Base-by-base conservation (phyloP, 2,329 filamentous ascomycete species). In the Fusarium zealandicum region DNA sequence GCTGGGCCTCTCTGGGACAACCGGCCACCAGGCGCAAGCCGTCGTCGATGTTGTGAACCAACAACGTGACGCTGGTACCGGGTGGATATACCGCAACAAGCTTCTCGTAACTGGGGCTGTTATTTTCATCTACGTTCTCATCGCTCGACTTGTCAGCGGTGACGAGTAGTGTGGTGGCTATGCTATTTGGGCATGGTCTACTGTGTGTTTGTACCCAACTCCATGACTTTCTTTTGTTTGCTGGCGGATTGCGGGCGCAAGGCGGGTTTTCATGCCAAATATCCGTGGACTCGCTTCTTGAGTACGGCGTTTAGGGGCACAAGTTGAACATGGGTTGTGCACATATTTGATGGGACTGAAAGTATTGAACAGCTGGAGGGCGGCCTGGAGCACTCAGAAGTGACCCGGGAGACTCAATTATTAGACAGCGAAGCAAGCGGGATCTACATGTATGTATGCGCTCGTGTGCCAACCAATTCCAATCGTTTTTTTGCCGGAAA, bases 41-140 rank as follows among this genome's bases (percentile, higher is more conserved):
- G 71, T 96, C 1, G 89, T 95, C n/a, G 90, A 93, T 63, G 91
- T 80, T 2, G 90, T 76, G 73, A 90, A 75, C 74, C 92, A 82
- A 82, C 88, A 77, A 82, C 87, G 90, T 60, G 88, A 95, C 62
- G 91, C 89, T 3, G 90, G 92, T 0, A 87, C 92, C 65, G 85
- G 91, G 52, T 98, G 92, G 91, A 72, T 96, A 59, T 82, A 86
- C 63, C 83, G 86, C 58, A 90, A 97, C 76, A 95, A 92, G 76
- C 80, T 93, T 59, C 81, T 89, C 67, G 78, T 96, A 39, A 82
- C 86, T 1, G 84, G 90, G 8, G 86, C 81, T 0, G 75, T 86
- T 14, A 79, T 97, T 22, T 90, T 98, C 69, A 75, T 88, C 13
- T 98, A 97, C 74, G 92, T 96, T 10, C 75, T 96, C 42, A 80